Evolutionary conservation across 2,329 filamentous ascomycete species (phyloP).

Genomic region (Fusarium chlamydosporum): DNA sequence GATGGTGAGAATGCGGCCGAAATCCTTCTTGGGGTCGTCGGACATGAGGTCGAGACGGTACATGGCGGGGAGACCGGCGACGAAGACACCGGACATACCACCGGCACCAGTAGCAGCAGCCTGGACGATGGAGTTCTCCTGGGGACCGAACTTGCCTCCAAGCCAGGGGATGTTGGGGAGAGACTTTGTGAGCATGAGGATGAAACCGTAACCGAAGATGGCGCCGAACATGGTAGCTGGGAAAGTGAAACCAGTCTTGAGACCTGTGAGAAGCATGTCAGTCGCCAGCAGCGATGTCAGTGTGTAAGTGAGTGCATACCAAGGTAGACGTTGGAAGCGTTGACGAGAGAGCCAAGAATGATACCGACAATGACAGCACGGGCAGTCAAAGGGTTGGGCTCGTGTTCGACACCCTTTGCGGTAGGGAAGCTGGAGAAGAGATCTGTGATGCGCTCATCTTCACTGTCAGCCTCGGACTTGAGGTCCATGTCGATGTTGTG

Average conservation of each 20-base stretch:
- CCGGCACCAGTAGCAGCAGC: conserved; percentile 72
- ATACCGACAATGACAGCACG: conserved; percentile 69
- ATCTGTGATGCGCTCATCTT: conserved; percentile 53
- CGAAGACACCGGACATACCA: conserved; percentile 69
- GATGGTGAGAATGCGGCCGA: conserved; percentile 70
- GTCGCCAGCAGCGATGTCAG: background rate
- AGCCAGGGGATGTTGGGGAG: conserved; percentile 65
- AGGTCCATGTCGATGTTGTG: conserved; percentile 44
- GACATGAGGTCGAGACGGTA: conserved; percentile 68
- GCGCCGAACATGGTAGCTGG: conserved; percentile 65
- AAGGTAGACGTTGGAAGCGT: conserved; percentile 74
- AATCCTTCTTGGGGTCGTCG: conserved; percentile 66
- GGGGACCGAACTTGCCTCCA: conserved; percentile 69
- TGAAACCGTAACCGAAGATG: conserved; percentile 71
- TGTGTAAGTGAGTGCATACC: conserved; percentile 54
- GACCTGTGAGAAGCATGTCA: conserved; percentile 51
- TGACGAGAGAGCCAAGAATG: conserved; percentile 70
- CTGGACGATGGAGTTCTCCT: conserved; percentile 74
- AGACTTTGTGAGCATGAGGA: conserved; percentile 66
- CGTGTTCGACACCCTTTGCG: conserved; percentile 59
- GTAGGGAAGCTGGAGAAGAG: conserved; percentile 60
- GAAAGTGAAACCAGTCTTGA: conserved; percentile 68
- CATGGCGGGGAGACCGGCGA: conserved; percentile 72
- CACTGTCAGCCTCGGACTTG: conserved; percentile 49
- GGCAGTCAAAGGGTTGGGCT: conserved; percentile 66